Conservation (phyloP, 2,329 filamentous ascomycete genomes). For the Colletotrichum theobromicola region DNA sequence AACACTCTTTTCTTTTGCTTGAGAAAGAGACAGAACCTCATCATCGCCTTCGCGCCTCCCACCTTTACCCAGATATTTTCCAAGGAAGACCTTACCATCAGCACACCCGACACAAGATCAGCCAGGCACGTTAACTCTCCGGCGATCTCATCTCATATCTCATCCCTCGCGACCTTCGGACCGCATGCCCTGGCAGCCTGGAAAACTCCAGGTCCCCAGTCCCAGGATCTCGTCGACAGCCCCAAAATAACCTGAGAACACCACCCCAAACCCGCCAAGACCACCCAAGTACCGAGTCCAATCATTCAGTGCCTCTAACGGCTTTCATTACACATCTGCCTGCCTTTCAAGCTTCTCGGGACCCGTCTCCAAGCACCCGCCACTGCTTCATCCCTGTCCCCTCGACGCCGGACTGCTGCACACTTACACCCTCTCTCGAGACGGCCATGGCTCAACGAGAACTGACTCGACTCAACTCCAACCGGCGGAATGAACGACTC, state of each 20-base stretch:
- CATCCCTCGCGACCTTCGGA: not conserved
- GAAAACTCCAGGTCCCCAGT: not conserved
- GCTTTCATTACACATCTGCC: not conserved
- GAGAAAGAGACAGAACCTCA: not conserved
- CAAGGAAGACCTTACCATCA: not conserved
- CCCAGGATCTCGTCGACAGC: not conserved
- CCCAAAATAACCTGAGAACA: slow-evolving; percentile 7
- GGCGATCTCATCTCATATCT: not conserved
- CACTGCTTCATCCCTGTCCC: not conserved
- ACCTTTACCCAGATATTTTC: not conserved
- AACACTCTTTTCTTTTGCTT: not conserved
- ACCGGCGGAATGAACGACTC: not conserved
- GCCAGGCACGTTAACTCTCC: not conserved
- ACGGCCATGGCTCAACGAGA: not conserved
- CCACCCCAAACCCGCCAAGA: slow-evolving; percentile 15
- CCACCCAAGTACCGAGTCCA: slow-evolving; percentile 14
- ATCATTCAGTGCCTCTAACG: slow-evolving; percentile 3
- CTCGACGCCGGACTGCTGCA: not conserved
- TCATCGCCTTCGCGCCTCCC: not conserved
- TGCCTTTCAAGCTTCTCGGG: slow-evolving; percentile 13
- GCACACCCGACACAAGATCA: not conserved
- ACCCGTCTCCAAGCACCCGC: not conserved
- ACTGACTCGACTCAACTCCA: not conserved
- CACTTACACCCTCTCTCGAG: not conserved
- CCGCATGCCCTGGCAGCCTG: not conserved